Evolutionary conservation across 352 stramenopile species (phyloP), one percentile per base, ranked within the genome.

Genomic region (Saprolegnia diclina): DNA sequence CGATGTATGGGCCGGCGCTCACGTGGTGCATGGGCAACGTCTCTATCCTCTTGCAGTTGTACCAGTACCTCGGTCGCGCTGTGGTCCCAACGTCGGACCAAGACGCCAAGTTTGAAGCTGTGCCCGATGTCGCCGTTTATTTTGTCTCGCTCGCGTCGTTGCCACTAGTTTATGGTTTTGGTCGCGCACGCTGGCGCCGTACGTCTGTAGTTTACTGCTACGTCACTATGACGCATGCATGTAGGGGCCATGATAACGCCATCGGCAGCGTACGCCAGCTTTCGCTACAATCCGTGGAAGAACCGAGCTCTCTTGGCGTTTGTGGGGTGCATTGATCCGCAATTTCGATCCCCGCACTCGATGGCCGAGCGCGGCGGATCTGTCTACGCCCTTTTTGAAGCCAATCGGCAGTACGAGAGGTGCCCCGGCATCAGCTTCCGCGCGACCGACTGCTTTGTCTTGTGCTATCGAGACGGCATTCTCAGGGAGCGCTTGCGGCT

Each of bases 1-100:
- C 52, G 11, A 59, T 59, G 1, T 59, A 59, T 9, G 35, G 52
- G 4, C 52, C 52, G 9, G 52, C 35, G 52, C 13, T 59, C 3
- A 59, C 52, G 24, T 59, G 52, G 52, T 59, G 52, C 19, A 59
- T 59, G 52, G 52, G 52, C 24, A 59, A 59, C 35, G 35, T 59
- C 19, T 4, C 3, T 4, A 13, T 59, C 11, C n/a, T 59, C 11
- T n/a, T 59, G 11, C 11, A 59, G 11, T 19, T 40, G 24, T 59
- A 59, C 52, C 13, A 59, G 11, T 40, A 59, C 52, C 24, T 40
- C 16, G 52, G 35, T 7, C 24, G 35, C 11, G n/a, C 11, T 11
- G 2, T 59, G 3, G 13, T 59, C 1, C n/a, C 52, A 14, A 35
- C 35, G 16, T 14, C 11, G 24, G 16, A 19, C 11, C 52, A 59